These are phyloP conservation scores for Xylariaceae sp. DNA, from an alignment of 2,329 filamentous ascomycete genomes.

Conservation along the genomic window DNA sequence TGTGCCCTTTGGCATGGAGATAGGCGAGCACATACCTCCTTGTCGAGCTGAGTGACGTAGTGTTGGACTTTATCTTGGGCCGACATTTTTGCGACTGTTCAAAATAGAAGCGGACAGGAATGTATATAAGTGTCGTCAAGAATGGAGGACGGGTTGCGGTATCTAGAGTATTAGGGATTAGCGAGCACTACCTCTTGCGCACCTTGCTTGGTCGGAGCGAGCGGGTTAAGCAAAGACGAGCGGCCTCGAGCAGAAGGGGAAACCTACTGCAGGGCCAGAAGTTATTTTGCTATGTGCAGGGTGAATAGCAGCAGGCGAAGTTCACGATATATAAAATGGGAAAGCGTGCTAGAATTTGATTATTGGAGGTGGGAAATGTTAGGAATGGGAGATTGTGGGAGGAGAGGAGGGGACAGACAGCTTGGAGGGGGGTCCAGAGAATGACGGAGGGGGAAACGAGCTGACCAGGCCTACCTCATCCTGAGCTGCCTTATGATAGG, in stretches of 20 bases:
- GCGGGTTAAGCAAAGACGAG: no score
- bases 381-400: constrained; percentile 20
- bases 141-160: constrained; percentile 18
- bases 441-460: constrained; percentile 17
- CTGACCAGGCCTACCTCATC: constrained; percentile 17
- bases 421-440: constrained; percentile 16
- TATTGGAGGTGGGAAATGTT: constrained; percentile 16
- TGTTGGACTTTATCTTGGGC: constrained; percentile 74
- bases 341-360: constrained; percentile 16
- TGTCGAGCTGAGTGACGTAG: constrained; percentile 76
- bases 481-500: neutral
- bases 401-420: constrained; percentile 3
- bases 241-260: no score
- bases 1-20: constrained; percentile 6
- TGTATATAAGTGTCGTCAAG: constrained; percentile 5
- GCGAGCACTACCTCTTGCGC: constrained; percentile 22
- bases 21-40: constrained; percentile 59
- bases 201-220: constrained; percentile 25
- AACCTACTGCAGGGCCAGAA: no score
- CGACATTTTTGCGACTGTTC: constrained; percentile 57
- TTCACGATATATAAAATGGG: neutral
- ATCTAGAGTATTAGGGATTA: constrained; percentile 28
- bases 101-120: constrained; percentile 10
- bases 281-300: no score
- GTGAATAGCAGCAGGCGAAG: no score